Evolutionary conservation across 2,329 filamentous ascomycete genomes (phyloP), one percentile per base, ranked within the genome.

Genomic region (Thelonectria rubi): DNA sequence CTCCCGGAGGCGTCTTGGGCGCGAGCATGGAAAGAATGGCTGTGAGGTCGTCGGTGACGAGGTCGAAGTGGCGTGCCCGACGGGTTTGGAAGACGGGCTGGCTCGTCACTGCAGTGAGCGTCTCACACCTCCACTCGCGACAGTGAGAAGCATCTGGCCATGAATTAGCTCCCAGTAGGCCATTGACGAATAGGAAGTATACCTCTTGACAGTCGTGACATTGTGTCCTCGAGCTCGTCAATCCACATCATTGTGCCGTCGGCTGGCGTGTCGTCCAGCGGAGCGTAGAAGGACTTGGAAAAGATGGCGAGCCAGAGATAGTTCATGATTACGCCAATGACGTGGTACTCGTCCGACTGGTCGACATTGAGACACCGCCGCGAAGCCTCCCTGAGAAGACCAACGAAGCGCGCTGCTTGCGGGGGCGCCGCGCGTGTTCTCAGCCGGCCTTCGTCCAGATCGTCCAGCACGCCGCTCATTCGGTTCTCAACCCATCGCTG

Each of bases 71-170:
- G 32, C 69, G 63, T 40, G 69, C 53, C 14, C 74, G 65, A 39
- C 74, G 67, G 9, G 67, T 48, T 58, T 73, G 74, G 69, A 78
- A 78, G 5, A 60, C 24, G 21, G 72, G 55, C 49, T 77, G 75
- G 46, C 66, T 71, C 21, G 73, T 73, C 55, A 78, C 52, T 9
- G 76, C 74, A 20, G 68, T 71, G 45, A 78, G 71, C 7, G 76
- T 78, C 54, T 78, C 76, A 62, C 74, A 73, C 50, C 76, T 72
- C 76, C 76, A 78, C 66, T 76, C 71, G 47, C 76, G 73, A 50
- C 74, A 77, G 20, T 75, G 75, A 30, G 69, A 72, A 43, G 68
- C 55, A 53, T 77, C 76, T 78, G 43, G 17, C 56, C 40, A 57
- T 50, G 50, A 45, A 34, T 67, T 54, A 62, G 60, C 49, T 32